Evolutionary conservation across 495 filamentous ascomycete genomes (phyloP).

Genomic region (Cercophora samala): DNA sequence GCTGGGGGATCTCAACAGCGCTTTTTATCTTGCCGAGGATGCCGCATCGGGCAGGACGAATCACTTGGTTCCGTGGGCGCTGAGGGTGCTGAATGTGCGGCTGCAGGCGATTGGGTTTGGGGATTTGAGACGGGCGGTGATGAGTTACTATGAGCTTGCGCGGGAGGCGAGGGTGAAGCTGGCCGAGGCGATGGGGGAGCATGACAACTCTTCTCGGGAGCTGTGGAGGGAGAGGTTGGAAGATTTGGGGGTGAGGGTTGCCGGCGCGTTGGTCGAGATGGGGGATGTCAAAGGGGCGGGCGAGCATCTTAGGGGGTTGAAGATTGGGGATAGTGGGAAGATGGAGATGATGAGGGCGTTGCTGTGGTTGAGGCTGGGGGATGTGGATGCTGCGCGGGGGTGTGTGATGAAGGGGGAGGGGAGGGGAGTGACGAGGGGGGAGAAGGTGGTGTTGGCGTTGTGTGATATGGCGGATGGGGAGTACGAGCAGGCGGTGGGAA

Average conservation of each 20-base stretch:
- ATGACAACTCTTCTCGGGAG: constrained; percentile 46
- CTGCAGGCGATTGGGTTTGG: constrained; percentile 81
- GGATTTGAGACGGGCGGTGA: constrained; percentile 79
- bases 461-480: constrained; percentile 74
- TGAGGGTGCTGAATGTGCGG: constrained; percentile 75
- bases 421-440: constrained; percentile 24
- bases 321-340: constrained; percentile 27
- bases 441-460: constrained; percentile 57
- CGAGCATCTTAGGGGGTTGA: constrained; percentile 57
- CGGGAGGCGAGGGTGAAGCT: constrained; percentile 64
- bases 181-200: constrained; percentile 28
- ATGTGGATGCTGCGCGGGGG: constrained; percentile 62
- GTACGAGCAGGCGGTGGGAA: constrained; percentile 57
- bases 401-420: constrained; percentile 37
- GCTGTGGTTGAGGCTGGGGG: constrained; percentile 70
- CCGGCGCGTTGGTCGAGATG: constrained; percentile 84
- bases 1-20: constrained; percentile 72
- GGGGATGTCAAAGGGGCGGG: constrained; percentile 75
- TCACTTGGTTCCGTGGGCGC: constrained; percentile 80
- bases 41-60: constrained; percentile 29
- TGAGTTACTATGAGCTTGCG: constrained; percentile 83
- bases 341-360: constrained; percentile 53
- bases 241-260: constrained; percentile 75
- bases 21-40: constrained; percentile 58
- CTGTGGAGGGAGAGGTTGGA: constrained; percentile 66